These are phyloP conservation scores for Cladosporium sp. DNA, from an alignment of 2,329 filamentous ascomycete genomes.

Conservation along the genomic window DNA sequence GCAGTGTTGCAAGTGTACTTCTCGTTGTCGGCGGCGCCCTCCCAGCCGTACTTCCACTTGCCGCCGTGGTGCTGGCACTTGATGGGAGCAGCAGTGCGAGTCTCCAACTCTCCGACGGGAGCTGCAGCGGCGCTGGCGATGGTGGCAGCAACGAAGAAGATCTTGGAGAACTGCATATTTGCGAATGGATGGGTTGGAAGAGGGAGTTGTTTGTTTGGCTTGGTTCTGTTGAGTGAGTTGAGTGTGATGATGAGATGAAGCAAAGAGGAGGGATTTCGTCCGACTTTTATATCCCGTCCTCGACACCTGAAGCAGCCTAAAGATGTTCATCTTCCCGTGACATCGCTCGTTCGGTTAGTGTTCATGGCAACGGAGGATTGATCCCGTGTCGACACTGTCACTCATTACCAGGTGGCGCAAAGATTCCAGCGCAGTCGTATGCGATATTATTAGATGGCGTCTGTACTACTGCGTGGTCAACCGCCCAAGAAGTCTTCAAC, in stretches of 20 bases:
- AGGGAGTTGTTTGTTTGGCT: not conserved
- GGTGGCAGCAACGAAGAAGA: not conserved
- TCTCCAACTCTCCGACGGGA: not conserved
- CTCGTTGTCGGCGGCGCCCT: not conserved
- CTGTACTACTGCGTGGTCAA: not conserved
- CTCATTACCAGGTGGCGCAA: not conserved
- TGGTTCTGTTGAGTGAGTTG: not conserved
- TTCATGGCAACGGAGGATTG: not conserved
- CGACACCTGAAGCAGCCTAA: not conserved
- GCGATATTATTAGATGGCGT: not conserved
- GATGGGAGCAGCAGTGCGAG: not conserved
- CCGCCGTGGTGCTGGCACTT: not conserved
- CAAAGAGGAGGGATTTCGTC: not conserved
- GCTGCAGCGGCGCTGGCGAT: not conserved
- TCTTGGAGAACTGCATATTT: constrained; percentile 9
- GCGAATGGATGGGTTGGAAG: not conserved
- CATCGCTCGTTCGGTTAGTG: not conserved
- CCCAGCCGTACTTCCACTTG: constrained; percentile 4
- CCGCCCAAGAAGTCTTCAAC: not conserved
- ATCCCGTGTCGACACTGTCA: not conserved
- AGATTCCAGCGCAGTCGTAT: not conserved
- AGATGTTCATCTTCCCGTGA: not conserved
- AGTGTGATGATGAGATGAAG: constrained; percentile 6
- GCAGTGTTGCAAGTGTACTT: not conserved
- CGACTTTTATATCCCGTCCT: not conserved